Conservation (phyloP, 2,329 filamentous ascomycete genomes). For the Microdochium trichocladiopsis region DNA sequence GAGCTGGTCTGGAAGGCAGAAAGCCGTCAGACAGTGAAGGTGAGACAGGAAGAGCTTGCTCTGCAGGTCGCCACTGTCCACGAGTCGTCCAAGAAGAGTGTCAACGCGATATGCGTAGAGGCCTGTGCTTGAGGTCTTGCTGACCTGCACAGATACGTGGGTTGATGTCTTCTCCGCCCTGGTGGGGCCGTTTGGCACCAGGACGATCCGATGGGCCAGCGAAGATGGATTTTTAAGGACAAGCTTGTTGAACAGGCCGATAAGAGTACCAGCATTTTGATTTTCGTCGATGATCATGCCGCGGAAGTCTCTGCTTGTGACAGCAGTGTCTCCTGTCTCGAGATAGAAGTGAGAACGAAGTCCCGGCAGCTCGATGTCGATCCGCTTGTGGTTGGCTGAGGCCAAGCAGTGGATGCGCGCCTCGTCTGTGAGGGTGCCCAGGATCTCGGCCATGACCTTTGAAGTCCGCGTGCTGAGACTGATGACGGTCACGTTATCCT, state of each 20-base stretch:
- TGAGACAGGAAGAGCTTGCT: slow-evolving; percentile 44
- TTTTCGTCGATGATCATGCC: slow-evolving; percentile 39
- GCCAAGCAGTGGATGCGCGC: slow-evolving; percentile 24
- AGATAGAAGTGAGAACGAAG: slow-evolving; percentile 40
- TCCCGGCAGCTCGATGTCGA: slow-evolving; percentile 36
- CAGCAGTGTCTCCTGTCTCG: slow-evolving; percentile 5
- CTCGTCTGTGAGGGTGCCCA: slow-evolving; percentile 27
- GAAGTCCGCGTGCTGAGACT: slow-evolving; percentile 26
- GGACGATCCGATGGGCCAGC: slow-evolving; percentile 8
- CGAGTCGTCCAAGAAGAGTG: slow-evolving; percentile 36
- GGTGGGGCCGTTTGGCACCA: slow-evolving; percentile 9
- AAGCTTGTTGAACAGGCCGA: slow-evolving; percentile 42
- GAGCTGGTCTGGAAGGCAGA: slow-evolving; percentile 40
- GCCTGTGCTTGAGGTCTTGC: slow-evolving; percentile 3
- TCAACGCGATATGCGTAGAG: slow-evolving; percentile 37
- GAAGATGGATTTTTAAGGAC: slow-evolving; percentile 26
- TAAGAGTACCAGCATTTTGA: slow-evolving; percentile 38
- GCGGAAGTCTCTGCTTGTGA: slow-evolving; percentile 41
- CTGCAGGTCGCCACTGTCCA: slow-evolving; percentile 39
- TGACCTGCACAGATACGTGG: slow-evolving; percentile 2
- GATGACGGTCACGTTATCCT: slow-evolving; percentile 16
- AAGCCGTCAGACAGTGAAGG: slow-evolving; percentile 47
- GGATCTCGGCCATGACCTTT: slow-evolving; percentile 15
- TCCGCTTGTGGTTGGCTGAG: background rate
- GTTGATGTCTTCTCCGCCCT: slow-evolving; percentile 1